phyloP scores from a whole-genome alignment of 2,329 filamentous ascomycete genomes.

The Sarocladiaceae sp. region DNA sequence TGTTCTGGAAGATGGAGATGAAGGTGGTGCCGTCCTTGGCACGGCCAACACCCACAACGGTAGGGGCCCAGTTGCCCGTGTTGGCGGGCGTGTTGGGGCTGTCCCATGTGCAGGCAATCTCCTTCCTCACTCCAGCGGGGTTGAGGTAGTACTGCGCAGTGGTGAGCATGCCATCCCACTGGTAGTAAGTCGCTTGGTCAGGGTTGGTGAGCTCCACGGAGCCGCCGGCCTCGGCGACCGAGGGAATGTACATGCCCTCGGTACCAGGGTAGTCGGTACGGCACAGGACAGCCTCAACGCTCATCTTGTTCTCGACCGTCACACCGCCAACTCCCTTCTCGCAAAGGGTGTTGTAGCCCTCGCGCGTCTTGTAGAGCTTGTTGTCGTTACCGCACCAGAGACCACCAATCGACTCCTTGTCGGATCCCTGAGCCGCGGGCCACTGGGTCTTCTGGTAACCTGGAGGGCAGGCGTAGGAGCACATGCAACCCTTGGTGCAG shows the following conservation, averaged over 20 bases:
- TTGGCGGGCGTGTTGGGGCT: constrained; percentile 41
- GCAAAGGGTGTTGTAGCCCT: constrained; percentile 62
- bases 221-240: constrained; percentile 54
- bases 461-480: constrained; percentile 87
- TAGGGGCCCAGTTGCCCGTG: constrained; percentile 79
- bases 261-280: constrained; percentile 94
- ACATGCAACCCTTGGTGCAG: constrained; percentile 63
- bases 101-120: constrained; percentile 72
- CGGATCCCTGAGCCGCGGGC: constrained; percentile 69
- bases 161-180: constrained; percentile 66
- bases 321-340: constrained; percentile 64
- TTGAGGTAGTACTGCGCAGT: constrained; percentile 98
- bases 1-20: constrained; percentile 80
- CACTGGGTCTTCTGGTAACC: constrained; percentile 93
- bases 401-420: constrained; percentile 81
- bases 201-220: constrained; percentile 68
- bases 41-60: constrained; percentile 78
- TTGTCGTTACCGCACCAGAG: constrained; percentile 68
- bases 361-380: constrained; percentile 71
- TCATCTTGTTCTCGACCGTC: constrained; percentile 68
- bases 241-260: constrained; percentile 79
- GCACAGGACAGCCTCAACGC: constrained; percentile 66
- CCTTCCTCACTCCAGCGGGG: constrained; percentile 60
- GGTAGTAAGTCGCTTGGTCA: constrained; percentile 64
- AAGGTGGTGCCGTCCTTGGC: constrained; percentile 60